These are phyloP conservation scores for Metschnikowia continentalis DNA, from an alignment of 805 yeast species.

Conservation along the genomic window DNA sequence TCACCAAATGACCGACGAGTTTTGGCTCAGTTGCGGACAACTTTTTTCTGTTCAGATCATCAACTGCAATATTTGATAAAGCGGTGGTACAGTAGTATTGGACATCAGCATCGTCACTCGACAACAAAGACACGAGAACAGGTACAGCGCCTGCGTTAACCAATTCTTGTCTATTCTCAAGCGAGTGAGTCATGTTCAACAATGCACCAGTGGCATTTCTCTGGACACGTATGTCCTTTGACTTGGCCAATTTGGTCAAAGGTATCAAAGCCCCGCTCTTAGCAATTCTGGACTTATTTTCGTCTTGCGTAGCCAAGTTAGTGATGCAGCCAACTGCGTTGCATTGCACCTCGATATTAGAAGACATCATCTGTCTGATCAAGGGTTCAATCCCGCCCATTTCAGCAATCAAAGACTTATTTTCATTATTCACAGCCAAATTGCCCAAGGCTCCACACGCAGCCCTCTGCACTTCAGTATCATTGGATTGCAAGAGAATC, in stretches of 20 bases:
- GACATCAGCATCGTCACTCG: constrained; percentile 90
- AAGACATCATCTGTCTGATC: constrained; percentile 95
- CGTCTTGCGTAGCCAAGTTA: constrained; percentile 96
- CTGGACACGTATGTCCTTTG: constrained; percentile 92
- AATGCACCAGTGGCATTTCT: constrained; percentile 98
- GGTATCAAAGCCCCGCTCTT: constrained; percentile 94
- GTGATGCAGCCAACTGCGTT: constrained; percentile 99
- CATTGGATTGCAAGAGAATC: constrained; percentile 78
- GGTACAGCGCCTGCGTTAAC: constrained; percentile 99
- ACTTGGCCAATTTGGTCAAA: constrained; percentile 87
- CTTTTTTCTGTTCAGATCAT: constrained; percentile 82
- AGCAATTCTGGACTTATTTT: constrained; percentile 93
- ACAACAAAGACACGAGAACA: constrained; percentile 79
- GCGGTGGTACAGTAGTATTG: constrained; percentile 99
- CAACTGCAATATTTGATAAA: constrained; percentile 93
- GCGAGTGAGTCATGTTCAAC: constrained; percentile 96
- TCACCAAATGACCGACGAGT: constrained; percentile 80
- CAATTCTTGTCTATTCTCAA: constrained; percentile 91
- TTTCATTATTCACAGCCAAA: constrained; percentile 92
- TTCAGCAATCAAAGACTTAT: constrained; percentile 88
- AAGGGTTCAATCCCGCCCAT: constrained; percentile 98
- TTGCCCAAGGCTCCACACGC: constrained; percentile 99
- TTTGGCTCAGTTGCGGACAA: constrained; percentile 90
- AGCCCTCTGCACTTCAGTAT: constrained; percentile 94
- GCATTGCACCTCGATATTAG: constrained; percentile 97